Percentiles rank a stretch among this genome's conserved stretches.
Conservation (phyloP, 192 early-diverging fungal genomes). For the Backusella australiensis region DNA sequence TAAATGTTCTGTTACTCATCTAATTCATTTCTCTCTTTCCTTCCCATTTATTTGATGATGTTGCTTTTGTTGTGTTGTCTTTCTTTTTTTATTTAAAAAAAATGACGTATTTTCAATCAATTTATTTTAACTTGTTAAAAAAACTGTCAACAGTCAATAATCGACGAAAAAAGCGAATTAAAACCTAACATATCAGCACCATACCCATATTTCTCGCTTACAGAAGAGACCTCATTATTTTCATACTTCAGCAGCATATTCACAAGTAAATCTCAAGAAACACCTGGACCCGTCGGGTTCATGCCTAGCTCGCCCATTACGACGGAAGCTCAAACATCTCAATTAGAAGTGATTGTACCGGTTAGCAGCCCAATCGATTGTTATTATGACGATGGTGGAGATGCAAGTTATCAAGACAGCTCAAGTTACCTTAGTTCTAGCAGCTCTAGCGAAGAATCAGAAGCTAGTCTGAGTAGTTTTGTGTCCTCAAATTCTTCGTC, state of each 20-base stretch:
- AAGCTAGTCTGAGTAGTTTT: neutral
- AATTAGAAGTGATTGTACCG: conserved; percentile 1
- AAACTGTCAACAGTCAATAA: neutral
- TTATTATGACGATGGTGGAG: neutral
- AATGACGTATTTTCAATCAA: neutral
- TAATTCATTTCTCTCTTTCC: neutral
- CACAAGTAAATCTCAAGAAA: neutral
- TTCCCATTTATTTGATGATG: neutral
- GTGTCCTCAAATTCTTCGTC: neutral
- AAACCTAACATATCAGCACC: conserved; percentile 6
- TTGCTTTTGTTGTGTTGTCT: neutral
- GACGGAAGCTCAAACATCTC: neutral
- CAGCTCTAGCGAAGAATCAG: neutral
- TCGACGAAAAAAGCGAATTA: neutral
- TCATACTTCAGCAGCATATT: neutral
- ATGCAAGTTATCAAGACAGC: neutral
- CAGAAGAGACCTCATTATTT: neutral
- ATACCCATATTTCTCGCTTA: conserved; percentile 4
- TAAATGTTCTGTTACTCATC: neutral
- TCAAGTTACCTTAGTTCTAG: conserved; percentile 4
- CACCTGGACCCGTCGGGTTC: neutral
- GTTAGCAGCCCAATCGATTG: conserved; percentile 4
- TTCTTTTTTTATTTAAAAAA: neutral
- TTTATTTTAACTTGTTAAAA: neutral
- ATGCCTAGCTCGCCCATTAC: neutral